Conservation (phyloP, 2,329 filamentous ascomycete genomes). For the Orbilia brochopaga region DNA sequence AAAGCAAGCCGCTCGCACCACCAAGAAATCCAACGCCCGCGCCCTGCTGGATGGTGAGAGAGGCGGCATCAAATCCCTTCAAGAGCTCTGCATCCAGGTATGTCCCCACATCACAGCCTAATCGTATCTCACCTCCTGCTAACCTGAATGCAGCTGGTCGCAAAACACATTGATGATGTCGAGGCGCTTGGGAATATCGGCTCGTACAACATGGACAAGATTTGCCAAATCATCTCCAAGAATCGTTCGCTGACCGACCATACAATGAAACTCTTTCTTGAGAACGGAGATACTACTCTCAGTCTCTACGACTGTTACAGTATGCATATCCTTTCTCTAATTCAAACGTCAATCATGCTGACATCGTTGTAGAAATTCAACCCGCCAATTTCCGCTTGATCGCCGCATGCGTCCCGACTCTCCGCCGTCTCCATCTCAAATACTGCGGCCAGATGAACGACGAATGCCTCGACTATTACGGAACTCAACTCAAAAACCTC, state of each 20-base stretch:
- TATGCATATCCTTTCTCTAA: slow-evolving; percentile 33
- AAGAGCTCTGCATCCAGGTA: slow-evolving; percentile 54
- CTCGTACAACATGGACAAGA: slow-evolving; percentile 53
- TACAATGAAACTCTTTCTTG: slow-evolving; percentile 54
- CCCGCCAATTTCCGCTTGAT: slow-evolving; percentile 51
- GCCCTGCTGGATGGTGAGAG: slow-evolving; percentile 51
- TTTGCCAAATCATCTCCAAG: slow-evolving; percentile 55
- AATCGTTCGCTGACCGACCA: slow-evolving; percentile 53
- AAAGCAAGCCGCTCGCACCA: slow-evolving; percentile 43
- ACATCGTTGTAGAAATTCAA: slow-evolving; percentile 49
- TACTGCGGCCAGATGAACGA: slow-evolving; percentile 53
- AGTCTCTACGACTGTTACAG: slow-evolving; percentile 54
- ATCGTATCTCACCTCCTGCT: background rate
- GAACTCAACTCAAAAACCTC: slow-evolving; percentile 51
- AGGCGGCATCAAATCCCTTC: slow-evolving; percentile 51
- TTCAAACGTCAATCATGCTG: background rate
- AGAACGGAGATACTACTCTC: slow-evolving; percentile 50
- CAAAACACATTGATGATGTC: slow-evolving; percentile 54
- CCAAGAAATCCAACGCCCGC: slow-evolving; percentile 51
- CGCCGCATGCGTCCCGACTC: slow-evolving; percentile 52
- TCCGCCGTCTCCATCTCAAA: slow-evolving; percentile 52
- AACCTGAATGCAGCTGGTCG: slow-evolving; percentile 50
- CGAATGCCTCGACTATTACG: slow-evolving; percentile 53
- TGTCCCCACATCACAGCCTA: background rate
- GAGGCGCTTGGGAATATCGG: slow-evolving; percentile 53